A percentile compares a stretch with the other conserved stretches of the same genome.
phyloP scores from a whole-genome alignment of 2,329 filamentous ascomycete species.

The Penicillium concentricum region DNA sequence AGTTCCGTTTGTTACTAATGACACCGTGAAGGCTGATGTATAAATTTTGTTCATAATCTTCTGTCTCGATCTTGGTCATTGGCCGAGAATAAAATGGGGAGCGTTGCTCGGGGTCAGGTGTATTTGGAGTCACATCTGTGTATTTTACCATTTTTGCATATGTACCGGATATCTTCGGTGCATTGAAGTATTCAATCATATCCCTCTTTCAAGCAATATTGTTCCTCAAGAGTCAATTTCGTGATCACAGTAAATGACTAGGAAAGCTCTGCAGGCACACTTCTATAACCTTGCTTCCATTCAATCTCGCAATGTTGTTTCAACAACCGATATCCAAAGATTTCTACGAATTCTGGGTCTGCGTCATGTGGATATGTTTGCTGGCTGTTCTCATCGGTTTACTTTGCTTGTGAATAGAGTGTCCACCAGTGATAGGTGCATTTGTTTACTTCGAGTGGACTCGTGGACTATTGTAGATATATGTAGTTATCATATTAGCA shows the following conservation, averaged over 20 bases:
- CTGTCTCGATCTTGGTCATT: slow-evolving; percentile 6
- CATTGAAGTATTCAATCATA: slow-evolving; percentile 10
- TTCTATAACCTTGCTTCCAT: background rate
- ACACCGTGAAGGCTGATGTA: slow-evolving; percentile 19
- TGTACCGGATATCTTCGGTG: slow-evolving; percentile 6
- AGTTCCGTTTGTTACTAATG: slow-evolving; percentile 53
- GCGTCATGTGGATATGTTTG: background rate
- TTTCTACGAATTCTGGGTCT: background rate
- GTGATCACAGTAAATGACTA: background rate
- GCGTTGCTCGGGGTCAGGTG: slow-evolving; percentile 21
- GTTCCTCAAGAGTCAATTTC: background rate
- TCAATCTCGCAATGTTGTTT: background rate
- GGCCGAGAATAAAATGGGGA: slow-evolving; percentile 13
- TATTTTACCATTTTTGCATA: slow-evolving; percentile 15
- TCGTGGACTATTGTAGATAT: background rate
- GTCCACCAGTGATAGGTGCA: background rate
- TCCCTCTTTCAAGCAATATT: slow-evolving; percentile 1
- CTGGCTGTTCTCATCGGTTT: background rate
- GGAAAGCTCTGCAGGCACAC: background rate
- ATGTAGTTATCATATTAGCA: background rate
- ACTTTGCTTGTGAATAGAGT: background rate
- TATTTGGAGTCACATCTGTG: slow-evolving; percentile 22
- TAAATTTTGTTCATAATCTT: slow-evolving; percentile 18
- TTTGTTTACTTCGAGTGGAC: background rate
- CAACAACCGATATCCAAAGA: background rate